Evolutionary conservation across 2,329 filamentous ascomycete genomes (phyloP), one percentile per base, ranked within the genome.

Genomic region (Colletotrichum sansevieriae): DNA sequence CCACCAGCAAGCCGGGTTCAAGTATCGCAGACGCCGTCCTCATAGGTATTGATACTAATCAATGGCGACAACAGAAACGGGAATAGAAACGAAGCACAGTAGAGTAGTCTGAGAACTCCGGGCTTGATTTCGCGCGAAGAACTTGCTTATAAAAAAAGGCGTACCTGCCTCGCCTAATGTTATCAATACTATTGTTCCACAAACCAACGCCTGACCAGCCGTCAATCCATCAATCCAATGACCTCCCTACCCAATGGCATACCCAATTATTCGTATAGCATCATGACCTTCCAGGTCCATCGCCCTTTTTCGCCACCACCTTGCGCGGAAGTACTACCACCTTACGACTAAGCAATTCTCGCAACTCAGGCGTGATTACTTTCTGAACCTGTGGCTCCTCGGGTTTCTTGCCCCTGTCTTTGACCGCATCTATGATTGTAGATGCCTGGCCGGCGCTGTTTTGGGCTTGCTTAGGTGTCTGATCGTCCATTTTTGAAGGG

Each of bases 321-420:
- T 73, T 78, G 78, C 35, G 81, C 25, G 81, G 79, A 22, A 85
- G 75, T 9, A 85, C 75, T 59, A 83, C 82, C 8, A 86, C 80
- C 57, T 83, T 80, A 49, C 81, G 79, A 71, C 83, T 88, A 46
- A 90, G 74, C 46, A 90, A 74, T 68, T 82, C 83, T 56, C 87
- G 81, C 71, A 90, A 76, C 75, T 89, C 87, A 0, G 87, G 86
- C 2, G 85, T 88, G 58, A 89, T 88, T 13, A 87, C 79, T 74
- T 82, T 86, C 47, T 80, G 76, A 9, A 77, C 73, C 62, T 78
- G 70, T 15, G 77, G 73, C 5, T 76, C 70, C 63, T 77, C 70
- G 3, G 76, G 74, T 4, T 73, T 73, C 39, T 79, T 80, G n/a
- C 76, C 75, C 11, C 76, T 77, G 61, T 83, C 83, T 11, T 54